Evolutionary conservation across 768 basidiomycete genomes (phyloP).

Genomic region (Naganishia vishniacii): DNA sequence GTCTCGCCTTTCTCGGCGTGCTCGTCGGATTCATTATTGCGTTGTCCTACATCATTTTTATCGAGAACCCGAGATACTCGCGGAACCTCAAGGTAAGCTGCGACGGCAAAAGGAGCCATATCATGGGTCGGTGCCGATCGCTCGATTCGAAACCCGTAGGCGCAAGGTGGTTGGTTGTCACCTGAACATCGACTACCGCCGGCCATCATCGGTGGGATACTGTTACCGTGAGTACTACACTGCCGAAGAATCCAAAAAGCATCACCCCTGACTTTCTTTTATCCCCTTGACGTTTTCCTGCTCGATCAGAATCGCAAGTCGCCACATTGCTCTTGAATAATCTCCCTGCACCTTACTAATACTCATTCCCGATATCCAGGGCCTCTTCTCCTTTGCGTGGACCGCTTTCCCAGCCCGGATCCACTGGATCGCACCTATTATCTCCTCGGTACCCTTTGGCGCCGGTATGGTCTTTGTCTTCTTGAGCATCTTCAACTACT

Average conservation of each 20-base stretch:
- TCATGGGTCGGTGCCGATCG: neutral
- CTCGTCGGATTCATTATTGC: conserved; percentile 42
- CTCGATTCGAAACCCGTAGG: neutral
- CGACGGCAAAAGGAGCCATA: neutral
- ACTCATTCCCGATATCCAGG: conserved; percentile 10
- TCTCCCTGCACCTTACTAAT: neutral
- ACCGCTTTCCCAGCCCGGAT: conserved; percentile 37
- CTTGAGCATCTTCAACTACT: conserved; percentile 62
- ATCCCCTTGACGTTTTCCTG: too few relatives aligned
- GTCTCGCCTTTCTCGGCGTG: conserved; percentile 49
- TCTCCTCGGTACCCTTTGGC: conserved; percentile 66
- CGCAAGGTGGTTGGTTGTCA: conserved; percentile 39
- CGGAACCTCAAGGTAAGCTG: conserved; percentile 33
- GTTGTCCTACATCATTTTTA: conserved; percentile 36
- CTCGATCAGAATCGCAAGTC: neutral
- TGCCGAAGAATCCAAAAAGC: too few relatives aligned
- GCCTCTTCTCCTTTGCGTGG: conserved; percentile 38
- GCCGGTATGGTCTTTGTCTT: conserved; percentile 59
- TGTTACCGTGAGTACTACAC: conserved; percentile 35
- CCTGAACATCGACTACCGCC: conserved; percentile 51
- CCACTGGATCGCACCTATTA: conserved; percentile 65
- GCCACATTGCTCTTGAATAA: neutral
- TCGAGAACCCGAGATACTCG: conserved; percentile 49
- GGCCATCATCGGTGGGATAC: conserved; percentile 47
- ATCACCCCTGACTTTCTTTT: too few relatives aligned